A percentile compares a stretch with the other conserved stretches of the same genome.
Conservation (phyloP, 257 asterid genomes). For the Solanum chmielewskii region DNA sequence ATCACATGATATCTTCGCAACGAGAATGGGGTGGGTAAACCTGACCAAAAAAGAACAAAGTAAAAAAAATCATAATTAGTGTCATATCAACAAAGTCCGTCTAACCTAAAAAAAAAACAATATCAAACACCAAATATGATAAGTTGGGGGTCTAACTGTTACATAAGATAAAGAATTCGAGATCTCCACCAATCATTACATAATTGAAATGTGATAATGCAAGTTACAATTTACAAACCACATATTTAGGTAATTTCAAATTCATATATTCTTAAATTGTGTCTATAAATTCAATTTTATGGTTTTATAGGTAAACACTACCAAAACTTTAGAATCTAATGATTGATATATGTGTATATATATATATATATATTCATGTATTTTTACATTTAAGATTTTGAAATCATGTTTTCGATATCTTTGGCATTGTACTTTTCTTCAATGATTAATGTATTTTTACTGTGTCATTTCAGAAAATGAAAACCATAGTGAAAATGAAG, state of each 20-base stretch:
- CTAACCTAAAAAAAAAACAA: background rate
- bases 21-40: background rate
- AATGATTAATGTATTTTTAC: background rate
- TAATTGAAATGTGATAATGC: background rate
- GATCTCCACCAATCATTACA: background rate
- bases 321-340: background rate
- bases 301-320: background rate
- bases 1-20: background rate
- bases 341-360: background rate
- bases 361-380: background rate
- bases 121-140: background rate
- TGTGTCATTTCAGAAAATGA: background rate
- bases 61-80: rapidly evolving
- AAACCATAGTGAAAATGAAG: too few species aligned
- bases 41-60: background rate
- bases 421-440: background rate
- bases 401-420: background rate
- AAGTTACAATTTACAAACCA: background rate
- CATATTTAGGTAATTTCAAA: background rate
- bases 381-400: background rate
- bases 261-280: background rate
- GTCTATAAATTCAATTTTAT: too few species aligned
- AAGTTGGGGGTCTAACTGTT: background rate
- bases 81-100: background rate
- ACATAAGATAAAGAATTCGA: background rate